phyloP scores from a whole-genome alignment of 768 basidiomycete genomes.

The Crepidotus variabilis region DNA sequence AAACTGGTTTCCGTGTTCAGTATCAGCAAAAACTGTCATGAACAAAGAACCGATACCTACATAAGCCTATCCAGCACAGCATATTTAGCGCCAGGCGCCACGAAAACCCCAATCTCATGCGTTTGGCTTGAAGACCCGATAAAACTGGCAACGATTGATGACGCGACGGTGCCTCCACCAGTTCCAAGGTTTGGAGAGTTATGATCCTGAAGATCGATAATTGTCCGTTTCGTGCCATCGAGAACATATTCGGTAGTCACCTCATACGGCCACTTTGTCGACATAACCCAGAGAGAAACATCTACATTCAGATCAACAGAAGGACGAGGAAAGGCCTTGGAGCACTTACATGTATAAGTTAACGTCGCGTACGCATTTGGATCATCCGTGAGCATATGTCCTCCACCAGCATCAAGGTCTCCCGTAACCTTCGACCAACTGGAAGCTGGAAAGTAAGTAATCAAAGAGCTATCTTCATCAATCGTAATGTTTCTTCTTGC shows the following conservation, averaged over 20 bases:
- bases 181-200: background rate
- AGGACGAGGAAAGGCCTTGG: no score
- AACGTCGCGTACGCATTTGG: background rate
- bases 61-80: background rate
- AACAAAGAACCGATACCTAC: background rate
- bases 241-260: background rate
- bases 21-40: background rate
- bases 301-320: background rate
- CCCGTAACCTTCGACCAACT: background rate
- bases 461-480: background rate
- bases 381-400: slow-evolving; percentile 1
- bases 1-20: background rate
- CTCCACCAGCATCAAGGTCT: background rate
- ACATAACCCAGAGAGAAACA: slow-evolving; percentile 1
- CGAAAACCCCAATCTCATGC: background rate
- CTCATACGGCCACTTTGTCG: background rate
- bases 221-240: background rate
- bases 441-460: background rate
- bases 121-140: background rate
- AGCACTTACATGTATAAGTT: background rate
- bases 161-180: background rate
- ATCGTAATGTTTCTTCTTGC: background rate
- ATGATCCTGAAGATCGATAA: slow-evolving; percentile 2
- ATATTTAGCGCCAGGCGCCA: background rate
- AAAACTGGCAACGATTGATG: background rate